Evolutionary conservation across 805 yeast genomes (phyloP), one percentile per base, ranked within the genome.

Genomic region (Alloascoidea hylecoeti): DNA sequence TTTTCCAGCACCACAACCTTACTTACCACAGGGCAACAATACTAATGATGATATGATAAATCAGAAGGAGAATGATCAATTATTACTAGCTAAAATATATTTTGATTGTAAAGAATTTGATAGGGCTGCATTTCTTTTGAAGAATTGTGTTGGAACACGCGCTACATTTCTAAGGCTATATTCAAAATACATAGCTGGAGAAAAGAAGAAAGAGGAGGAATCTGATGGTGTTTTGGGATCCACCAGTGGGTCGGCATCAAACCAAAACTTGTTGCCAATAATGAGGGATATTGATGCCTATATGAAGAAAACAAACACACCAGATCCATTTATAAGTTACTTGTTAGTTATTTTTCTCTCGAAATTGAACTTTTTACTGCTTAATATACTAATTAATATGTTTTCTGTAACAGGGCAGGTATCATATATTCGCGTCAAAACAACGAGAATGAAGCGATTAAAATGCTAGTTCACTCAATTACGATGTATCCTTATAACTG

Each of bases 61-160:
- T 39, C 17, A 34, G 40, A 5, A 50, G 36, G 75, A 74, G 40
- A 49, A 54, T 36, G 66, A 70, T 41, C 57, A 59, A 41, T 57
- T 80, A 17, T 45, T 71, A 13, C 60, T 84, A 17, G 96, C 89
- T 1, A 72, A 74, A 39, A 55, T 81, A 0, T 77, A 81, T 50
- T 84, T 89, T 61, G 79, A 75, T 49, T 75, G 84, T 49, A 77
- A 80, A 48, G 97, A 92, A 56, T 89, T 78, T 51, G 89, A 78
- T 41, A 59, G 97, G 17, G 81, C 88, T 40, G 73, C 80, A 3
- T 61, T 64, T 46, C 66, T 65, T 12, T 58, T 92, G 41, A 64
- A 63, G 39, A 63, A 64, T 13, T 72, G 78, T 37, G 52, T 47
- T 15, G 63, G 75, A 37, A 62, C 75, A 0, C 64, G 66, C 37